Evolutionary conservation across 75 land plant species (phyloP).

Genomic region (Selaginella tamariscina): DNA sequence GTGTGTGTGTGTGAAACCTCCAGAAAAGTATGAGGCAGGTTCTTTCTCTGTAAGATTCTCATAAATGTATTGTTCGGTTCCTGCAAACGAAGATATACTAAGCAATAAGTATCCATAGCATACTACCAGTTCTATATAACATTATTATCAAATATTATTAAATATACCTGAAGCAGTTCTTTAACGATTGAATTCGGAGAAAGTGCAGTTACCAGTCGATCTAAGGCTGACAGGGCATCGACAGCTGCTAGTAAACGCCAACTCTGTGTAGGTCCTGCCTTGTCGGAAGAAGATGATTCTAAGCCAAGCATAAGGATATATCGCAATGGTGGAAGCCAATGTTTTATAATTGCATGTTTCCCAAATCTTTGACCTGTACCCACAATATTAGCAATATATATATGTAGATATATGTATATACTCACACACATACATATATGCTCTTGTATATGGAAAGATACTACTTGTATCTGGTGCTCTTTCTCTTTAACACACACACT

Average conservation of each 20-base stretch:
- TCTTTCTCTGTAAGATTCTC: conserved; percentile 39
- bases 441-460: too few species aligned
- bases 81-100: conserved; percentile 29
- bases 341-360: conserved; percentile 46
- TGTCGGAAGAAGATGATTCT: conserved; percentile 26
- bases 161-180: conserved; percentile 59
- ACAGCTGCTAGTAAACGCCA: conserved; percentile 60
- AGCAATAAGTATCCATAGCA: neutral
- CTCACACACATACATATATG: too few species aligned
- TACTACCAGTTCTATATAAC: neutral
- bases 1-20: conserved; percentile 33
- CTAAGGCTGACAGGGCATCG: conserved; percentile 46
- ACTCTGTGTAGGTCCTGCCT: conserved; percentile 55
- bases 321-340: conserved; percentile 52
- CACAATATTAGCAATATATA: neutral
- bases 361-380: conserved; percentile 24
- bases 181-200: conserved; percentile 42
- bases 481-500: too few species aligned
- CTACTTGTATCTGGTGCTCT: too few species aligned
- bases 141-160: neutral
- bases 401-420: too few species aligned
- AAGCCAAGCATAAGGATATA: conserved; percentile 35
- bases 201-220: conserved; percentile 41
- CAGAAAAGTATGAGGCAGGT: conserved; percentile 36
- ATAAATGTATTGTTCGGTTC: conserved; percentile 41